phyloP scores from a whole-genome alignment of 2,329 filamentous ascomycete species.

The Aspergillus glaucus region DNA sequence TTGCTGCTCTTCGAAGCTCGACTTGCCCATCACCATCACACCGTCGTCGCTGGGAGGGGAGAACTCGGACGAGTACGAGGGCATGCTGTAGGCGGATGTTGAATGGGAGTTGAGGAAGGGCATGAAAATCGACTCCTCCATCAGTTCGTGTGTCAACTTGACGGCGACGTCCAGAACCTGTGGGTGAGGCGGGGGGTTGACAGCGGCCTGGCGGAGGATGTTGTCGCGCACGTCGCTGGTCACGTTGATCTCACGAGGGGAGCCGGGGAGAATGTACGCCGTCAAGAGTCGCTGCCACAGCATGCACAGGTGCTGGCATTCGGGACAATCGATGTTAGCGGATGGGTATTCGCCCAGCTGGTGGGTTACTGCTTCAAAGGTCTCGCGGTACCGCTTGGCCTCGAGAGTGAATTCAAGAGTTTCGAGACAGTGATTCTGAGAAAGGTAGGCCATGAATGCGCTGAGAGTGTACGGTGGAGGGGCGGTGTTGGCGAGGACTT shows the following conservation, averaged over 20 bases:
- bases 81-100: slow-evolving; percentile 42
- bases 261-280: slow-evolving; percentile 81
- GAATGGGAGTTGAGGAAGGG: slow-evolving; percentile 74
- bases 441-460: slow-evolving; percentile 94
- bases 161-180: slow-evolving; percentile 74
- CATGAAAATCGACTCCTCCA: slow-evolving; percentile 93
- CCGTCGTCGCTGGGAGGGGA: slow-evolving; percentile 26
- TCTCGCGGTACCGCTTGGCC: slow-evolving; percentile 72
- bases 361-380: slow-evolving; percentile 54
- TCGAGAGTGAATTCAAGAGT: slow-evolving; percentile 96
- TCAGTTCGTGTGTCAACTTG: slow-evolving; percentile 84
- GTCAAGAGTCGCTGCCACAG: slow-evolving; percentile 84
- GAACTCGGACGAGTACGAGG: slow-evolving; percentile 39
- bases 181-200: slow-evolving; percentile 62
- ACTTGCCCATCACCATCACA: slow-evolving; percentile 25
- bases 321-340: slow-evolving; percentile 44
- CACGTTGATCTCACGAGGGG: slow-evolving; percentile 83
- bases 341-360: slow-evolving; percentile 40
- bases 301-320: slow-evolving; percentile 64
- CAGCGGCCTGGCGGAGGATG: slow-evolving; percentile 59
- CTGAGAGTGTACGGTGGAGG: slow-evolving; percentile 82
- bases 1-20: slow-evolving; percentile 22
- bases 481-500: slow-evolving; percentile 81
- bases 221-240: slow-evolving; percentile 78
- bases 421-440: slow-evolving; percentile 94